Conservation (phyloP, 306 rosid species). For the Phaseolus lunatus region DNA sequence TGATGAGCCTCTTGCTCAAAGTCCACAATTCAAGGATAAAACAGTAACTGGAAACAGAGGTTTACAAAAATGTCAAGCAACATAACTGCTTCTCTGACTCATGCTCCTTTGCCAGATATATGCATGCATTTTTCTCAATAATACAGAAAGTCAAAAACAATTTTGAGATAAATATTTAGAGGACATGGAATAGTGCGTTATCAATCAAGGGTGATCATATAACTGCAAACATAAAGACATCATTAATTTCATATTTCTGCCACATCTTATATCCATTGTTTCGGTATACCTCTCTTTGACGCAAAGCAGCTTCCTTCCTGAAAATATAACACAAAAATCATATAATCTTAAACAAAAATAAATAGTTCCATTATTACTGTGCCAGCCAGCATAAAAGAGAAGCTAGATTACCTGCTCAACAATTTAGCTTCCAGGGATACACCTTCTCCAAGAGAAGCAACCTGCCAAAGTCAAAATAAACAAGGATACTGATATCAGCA, state of each 20-base stretch:
- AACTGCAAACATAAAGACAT: conserved; percentile 36
- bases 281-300: conserved; percentile 88
- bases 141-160: conserved; percentile 2
- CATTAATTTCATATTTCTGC: conserved; percentile 44
- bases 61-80: conserved; percentile 31
- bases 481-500: conserved; percentile 33
- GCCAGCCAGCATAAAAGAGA: conserved; percentile 17
- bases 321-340: conserved; percentile 53
- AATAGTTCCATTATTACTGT: background rate
- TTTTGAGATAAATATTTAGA: conserved; percentile 19
- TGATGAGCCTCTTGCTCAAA: conserved; percentile 32
- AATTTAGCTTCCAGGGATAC: conserved; percentile 95
- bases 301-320: conserved; percentile 98
- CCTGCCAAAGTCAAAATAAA: conserved; percentile 62
- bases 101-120: conserved; percentile 22
- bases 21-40: conserved; percentile 38
- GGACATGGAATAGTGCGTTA: conserved; percentile 17
- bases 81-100: background rate
- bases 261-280: conserved; percentile 34
- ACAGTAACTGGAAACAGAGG: conserved; percentile 19
- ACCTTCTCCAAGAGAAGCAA: conserved; percentile 95
- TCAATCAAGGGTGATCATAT: conserved; percentile 41
- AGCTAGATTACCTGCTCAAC: conserved; percentile 72
- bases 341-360: conserved; percentile 26
- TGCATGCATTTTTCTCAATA: conserved; percentile 6